Conservation (phyloP, 768 basidiomycete genomes). For the Leccinum uliginosum region DNA sequence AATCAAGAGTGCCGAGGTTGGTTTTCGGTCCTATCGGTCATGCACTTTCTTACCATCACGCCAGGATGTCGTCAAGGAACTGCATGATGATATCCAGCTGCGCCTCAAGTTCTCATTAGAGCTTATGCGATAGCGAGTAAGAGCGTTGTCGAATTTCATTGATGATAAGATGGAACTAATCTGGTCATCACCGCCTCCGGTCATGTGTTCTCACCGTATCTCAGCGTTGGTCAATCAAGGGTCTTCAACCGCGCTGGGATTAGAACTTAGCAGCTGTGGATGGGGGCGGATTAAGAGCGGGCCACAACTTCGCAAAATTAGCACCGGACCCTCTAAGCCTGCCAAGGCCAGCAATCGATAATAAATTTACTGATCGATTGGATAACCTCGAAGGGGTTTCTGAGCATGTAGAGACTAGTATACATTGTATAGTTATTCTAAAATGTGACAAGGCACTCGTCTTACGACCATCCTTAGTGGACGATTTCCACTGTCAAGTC, state of each 20-base stretch:
- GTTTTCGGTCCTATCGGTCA: constrained; percentile 11
- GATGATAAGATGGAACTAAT: constrained; percentile 15
- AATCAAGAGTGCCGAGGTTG: constrained; percentile 38
- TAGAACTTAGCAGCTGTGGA: constrained; percentile 1
- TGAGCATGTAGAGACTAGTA: constrained; percentile 13
- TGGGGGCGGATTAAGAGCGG: constrained; percentile 6
- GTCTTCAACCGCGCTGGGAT: constrained; percentile 2
- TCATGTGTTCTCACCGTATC: constrained; percentile 19
- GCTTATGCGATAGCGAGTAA: constrained; percentile 18
- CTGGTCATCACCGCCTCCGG: constrained; percentile 2
- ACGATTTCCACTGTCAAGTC: constrained; percentile 89
- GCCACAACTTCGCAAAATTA: constrained; percentile 6
- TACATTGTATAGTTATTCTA: constrained; percentile 17
- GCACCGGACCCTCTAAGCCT: constrained; percentile 3
- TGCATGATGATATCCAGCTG: constrained; percentile 43
- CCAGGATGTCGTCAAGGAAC: constrained; percentile 53
- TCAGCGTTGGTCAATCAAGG: constrained; percentile 5
- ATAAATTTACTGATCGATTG: neutral
- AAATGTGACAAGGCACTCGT: constrained; percentile 10
- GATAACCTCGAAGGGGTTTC: neutral
- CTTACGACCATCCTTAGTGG: constrained; percentile 39
- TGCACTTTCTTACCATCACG: constrained; percentile 4
- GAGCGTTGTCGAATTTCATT: constrained; percentile 19
- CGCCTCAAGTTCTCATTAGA: constrained; percentile 30
- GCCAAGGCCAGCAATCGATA: constrained; percentile 14